Percentiles rank a stretch among this genome's conserved stretches.
phyloP scores from a whole-genome alignment of 768 basidiomycete species.

The Boletus edulis region DNA sequence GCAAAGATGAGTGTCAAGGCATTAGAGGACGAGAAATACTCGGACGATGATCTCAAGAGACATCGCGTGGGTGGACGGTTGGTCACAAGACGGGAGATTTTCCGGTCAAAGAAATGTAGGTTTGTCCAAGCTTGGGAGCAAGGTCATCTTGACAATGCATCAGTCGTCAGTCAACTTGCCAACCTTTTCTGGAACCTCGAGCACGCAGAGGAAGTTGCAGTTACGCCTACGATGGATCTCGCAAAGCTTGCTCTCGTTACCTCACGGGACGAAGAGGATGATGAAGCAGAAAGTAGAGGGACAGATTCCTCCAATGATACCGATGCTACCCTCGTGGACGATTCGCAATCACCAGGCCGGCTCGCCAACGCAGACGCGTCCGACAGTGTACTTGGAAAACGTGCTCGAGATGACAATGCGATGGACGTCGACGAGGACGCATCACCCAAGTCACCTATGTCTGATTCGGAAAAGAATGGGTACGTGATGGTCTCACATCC shows the following conservation, averaged over 20 bases:
- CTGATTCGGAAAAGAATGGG: conserved; percentile 41
- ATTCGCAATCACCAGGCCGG: conserved; percentile 40
- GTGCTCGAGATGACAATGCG: conserved; percentile 47
- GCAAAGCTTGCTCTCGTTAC: conserved; percentile 91
- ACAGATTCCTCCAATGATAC: conserved; percentile 86
- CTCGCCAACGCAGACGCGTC: conserved; percentile 33
- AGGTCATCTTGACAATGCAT: conserved; percentile 9
- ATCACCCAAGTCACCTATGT: conserved; percentile 29
- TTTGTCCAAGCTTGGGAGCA: conserved; percentile 7
- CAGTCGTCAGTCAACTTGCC: conserved; percentile 81
- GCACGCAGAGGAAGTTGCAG: conserved; percentile 57
- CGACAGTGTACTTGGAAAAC: conserved; percentile 67
- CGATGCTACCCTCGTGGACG: conserved; percentile 86
- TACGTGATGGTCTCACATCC: conserved; percentile 41
- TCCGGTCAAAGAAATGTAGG: conserved; percentile 83
- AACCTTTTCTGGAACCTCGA: conserved; percentile 78
- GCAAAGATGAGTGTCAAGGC: conserved; percentile 52
- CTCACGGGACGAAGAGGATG: conserved; percentile 86
- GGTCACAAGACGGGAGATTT: conserved; percentile 77
- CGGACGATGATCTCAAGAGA: conserved; percentile 77
- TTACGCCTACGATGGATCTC: conserved; percentile 82
- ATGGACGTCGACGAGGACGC: conserved; percentile 53
- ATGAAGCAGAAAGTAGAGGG: conserved; percentile 66
- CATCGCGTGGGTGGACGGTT: conserved; percentile 87
- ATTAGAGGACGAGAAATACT: conserved; percentile 66